phyloP scores from a whole-genome alignment of 2,329 filamentous ascomycete species.

The Nannizzia gypsea region DNA sequence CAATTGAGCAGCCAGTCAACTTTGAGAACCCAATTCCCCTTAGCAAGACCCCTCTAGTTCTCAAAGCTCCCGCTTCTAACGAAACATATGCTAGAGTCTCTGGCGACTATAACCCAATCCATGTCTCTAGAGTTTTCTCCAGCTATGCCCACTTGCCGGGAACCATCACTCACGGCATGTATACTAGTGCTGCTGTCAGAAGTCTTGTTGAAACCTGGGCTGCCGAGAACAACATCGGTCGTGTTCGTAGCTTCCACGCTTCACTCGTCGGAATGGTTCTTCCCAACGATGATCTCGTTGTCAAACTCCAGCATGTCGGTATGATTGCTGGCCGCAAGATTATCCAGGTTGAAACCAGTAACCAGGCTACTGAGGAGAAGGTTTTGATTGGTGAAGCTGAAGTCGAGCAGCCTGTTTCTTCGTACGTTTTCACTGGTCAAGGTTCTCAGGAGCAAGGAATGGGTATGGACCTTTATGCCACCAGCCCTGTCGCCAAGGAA shows the following conservation, averaged over 20 bases:
- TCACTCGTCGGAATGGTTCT: constrained; percentile 97
- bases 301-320: constrained; percentile 89
- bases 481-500: constrained; percentile 85
- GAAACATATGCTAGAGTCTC: constrained; percentile 97
- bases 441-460: constrained; percentile 98
- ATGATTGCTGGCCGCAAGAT: constrained; percentile 99
- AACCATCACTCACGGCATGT: constrained; percentile 99
- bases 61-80: constrained; percentile 89
- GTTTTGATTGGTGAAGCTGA: constrained; percentile 90
- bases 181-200: constrained; percentile 90
- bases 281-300: constrained; percentile 87
- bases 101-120: constrained; percentile 96
- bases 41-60: constrained; percentile 73
- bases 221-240: constrained; percentile 94
- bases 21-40: constrained; percentile 97
- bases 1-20: constrained; percentile 89
- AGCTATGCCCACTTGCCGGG: constrained; percentile 91
- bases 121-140: constrained; percentile 93
- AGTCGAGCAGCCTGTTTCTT: constrained; percentile 90
- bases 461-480: constrained; percentile 97
- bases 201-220: constrained; percentile 98
- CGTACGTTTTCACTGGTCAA: constrained; percentile 97
- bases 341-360: constrained; percentile 94
- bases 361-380: constrained; percentile 93
- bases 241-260: constrained; percentile 93